Percentiles rank a stretch among this genome's conserved stretches.
phyloP scores from a whole-genome alignment of 106 monocot species.

The Cymbidium sinense region DNA sequence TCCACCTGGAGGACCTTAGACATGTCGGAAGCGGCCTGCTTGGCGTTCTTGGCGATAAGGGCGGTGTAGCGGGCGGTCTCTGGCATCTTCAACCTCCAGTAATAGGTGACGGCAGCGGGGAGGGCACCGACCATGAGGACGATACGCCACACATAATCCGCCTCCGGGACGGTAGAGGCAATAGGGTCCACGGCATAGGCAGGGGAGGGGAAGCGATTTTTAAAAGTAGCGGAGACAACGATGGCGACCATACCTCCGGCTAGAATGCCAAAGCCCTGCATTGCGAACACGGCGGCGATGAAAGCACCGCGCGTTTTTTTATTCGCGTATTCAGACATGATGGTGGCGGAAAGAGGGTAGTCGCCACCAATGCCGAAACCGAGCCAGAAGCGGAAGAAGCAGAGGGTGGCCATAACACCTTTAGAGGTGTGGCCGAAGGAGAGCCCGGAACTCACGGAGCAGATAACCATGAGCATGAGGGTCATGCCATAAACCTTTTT shows the following conservation, averaged over 20 bases:
- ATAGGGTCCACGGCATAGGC: constrained; percentile 8
- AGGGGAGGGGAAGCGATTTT: background rate
- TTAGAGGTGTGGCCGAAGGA: constrained; percentile 12
- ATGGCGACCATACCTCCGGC: constrained; percentile 27
- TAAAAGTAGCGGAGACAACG: constrained; percentile 21
- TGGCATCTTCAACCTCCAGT: constrained; percentile 22
- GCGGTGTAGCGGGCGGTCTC: constrained; percentile 24
- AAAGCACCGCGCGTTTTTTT: constrained; percentile 72
- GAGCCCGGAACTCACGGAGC: constrained; percentile 36
- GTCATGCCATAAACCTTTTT: constrained; percentile 48
- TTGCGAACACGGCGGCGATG: constrained; percentile 78
- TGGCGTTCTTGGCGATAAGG: constrained; percentile 15
- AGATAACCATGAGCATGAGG: constrained; percentile 38
- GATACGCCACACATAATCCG: constrained; percentile 9
- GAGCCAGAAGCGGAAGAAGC: constrained; percentile 88
- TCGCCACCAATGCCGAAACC: constrained; percentile 83
- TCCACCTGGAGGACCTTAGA: constrained; percentile 16
- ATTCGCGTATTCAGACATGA: constrained; percentile 90
- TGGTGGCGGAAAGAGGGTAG: constrained; percentile 76
- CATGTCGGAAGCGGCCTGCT: constrained; percentile 21
- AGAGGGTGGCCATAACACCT: constrained; percentile 28
- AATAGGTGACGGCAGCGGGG: constrained; percentile 18
- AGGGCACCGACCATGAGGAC: constrained; percentile 17
- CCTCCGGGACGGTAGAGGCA: constrained; percentile 10
- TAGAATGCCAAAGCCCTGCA: constrained; percentile 24